Conservation (phyloP, 1,284 basidiomycete genomes). For the Flammula alnicola region DNA sequence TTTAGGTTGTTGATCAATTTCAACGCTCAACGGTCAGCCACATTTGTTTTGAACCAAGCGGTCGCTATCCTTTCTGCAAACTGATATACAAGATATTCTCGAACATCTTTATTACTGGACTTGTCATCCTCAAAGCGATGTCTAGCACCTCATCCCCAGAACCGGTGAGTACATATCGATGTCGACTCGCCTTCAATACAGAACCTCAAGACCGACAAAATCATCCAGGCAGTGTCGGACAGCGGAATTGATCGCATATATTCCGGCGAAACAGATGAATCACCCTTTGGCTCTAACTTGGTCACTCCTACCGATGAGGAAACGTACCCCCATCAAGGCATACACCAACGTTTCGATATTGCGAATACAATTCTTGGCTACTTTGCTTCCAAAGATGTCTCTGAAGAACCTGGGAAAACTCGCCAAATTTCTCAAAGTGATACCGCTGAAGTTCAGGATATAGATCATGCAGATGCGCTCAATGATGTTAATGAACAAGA, state of each 20-base stretch:
- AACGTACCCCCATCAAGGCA: conserved; percentile 25
- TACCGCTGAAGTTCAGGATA: background rate
- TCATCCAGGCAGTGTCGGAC: background rate
- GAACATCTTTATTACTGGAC: no score
- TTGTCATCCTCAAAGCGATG: no score
- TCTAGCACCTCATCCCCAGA: background rate
- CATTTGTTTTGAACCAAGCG: no score
- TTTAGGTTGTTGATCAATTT: no score
- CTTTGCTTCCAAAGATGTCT: conserved; percentile 20
- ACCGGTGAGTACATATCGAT: conserved; percentile 1
- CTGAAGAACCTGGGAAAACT: background rate
- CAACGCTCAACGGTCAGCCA: no score
- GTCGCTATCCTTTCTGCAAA: no score
- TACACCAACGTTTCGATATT: conserved; percentile 24
- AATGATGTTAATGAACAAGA: background rate
- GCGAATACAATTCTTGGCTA: conserved; percentile 17
- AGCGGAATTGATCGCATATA: conserved; percentile 21
- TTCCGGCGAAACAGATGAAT: conserved; percentile 43
- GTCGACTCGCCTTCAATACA: no score
- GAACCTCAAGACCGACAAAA: no score
- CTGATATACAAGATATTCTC: no score
- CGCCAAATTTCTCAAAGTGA: background rate
- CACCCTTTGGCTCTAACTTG: conserved; percentile 41
- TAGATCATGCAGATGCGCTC: background rate
- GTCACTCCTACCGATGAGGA: conserved; percentile 43